These are phyloP conservation scores for Fusarium siculi DNA, from an alignment of 2,329 filamentous ascomycete genomes.

Conservation along the genomic window DNA sequence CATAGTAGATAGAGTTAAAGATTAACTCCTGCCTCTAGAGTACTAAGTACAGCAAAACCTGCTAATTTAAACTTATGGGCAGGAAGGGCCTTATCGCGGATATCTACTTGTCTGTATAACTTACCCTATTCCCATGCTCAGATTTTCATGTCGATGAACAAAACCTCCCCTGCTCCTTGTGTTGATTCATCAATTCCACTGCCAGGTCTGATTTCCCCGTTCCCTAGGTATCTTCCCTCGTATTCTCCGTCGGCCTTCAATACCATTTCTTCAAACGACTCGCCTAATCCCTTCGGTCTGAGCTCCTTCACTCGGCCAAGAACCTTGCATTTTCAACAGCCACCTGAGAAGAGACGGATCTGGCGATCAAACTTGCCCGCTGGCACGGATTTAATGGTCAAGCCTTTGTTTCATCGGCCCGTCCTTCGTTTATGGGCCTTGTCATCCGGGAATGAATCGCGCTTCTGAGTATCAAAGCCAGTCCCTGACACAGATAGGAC, in stretches of 20 bases:
- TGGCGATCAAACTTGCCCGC: constrained; percentile 32
- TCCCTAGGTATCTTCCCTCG: background rate
- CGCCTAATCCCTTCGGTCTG: constrained; percentile 10
- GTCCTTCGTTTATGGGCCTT: constrained; percentile 15
- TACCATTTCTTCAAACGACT: background rate
- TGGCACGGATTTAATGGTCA: constrained; percentile 20
- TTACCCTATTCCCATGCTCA: background rate
- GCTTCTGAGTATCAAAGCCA: constrained; percentile 9
- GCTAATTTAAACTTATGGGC: background rate
- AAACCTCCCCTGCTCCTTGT: background rate
- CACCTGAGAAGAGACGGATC: constrained; percentile 30
- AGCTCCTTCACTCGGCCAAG: constrained; percentile 1
- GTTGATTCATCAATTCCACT: constrained; percentile 13
- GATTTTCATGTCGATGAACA: background rate
- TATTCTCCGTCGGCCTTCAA: constrained; percentile 7
- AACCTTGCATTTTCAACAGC: constrained; percentile 16
- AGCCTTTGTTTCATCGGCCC: constrained; percentile 36
- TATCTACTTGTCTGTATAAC: background rate
- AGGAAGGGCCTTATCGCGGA: background rate
- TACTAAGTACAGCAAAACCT: background rate
- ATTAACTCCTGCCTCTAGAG: constrained; percentile 17
- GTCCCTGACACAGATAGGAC: background rate
- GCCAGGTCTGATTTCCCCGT: background rate
- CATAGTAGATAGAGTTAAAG: constrained; percentile 25
- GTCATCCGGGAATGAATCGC: constrained; percentile 1